Evolutionary conservation across 305 asterid species (phyloP).

Genomic region (Fraxinus greggii): DNA sequence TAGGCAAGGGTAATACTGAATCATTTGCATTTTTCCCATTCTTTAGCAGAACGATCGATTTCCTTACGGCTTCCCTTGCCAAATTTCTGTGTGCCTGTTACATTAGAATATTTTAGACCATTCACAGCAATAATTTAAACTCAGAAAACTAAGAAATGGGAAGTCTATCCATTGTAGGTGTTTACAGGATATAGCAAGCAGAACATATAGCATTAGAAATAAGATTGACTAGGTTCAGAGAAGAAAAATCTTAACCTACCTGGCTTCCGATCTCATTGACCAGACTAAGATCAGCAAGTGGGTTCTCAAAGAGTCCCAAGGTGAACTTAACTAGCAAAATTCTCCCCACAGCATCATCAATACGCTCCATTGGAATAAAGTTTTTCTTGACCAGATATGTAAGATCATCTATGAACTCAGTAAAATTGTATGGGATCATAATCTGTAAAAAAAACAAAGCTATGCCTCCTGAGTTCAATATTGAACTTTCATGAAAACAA

Average conservation of each 20-base stretch:
- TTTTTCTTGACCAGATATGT: conserved; percentile 67
- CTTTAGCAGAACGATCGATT: conserved; percentile 82
- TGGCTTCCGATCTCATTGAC: conserved; percentile 75
- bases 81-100: conserved; percentile 73
- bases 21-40: conserved; percentile 61
- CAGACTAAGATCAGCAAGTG: conserved; percentile 79
- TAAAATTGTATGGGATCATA: conserved; percentile 75
- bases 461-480: conserved; percentile 18
- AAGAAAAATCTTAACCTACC: conserved; percentile 38
- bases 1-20: conserved; percentile 73
- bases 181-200: not conserved
- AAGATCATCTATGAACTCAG: conserved; percentile 78
- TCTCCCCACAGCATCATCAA: conserved; percentile 83
- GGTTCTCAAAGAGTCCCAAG: conserved; percentile 85
- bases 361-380: conserved; percentile 61
- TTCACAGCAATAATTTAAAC: not conserved
- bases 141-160: not conserved
- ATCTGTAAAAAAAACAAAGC: conserved; percentile 46
- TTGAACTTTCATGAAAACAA: conserved; percentile 12
- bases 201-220: not conserved
- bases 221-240: not conserved
- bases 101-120: conserved; percentile 19
- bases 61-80: conserved; percentile 90
- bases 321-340: conserved; percentile 74
- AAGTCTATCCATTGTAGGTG: not conserved